These are phyloP conservation scores for Coleophoma cylindrospora DNA, from an alignment of 2,329 filamentous ascomycete species.

Conservation along the genomic window DNA sequence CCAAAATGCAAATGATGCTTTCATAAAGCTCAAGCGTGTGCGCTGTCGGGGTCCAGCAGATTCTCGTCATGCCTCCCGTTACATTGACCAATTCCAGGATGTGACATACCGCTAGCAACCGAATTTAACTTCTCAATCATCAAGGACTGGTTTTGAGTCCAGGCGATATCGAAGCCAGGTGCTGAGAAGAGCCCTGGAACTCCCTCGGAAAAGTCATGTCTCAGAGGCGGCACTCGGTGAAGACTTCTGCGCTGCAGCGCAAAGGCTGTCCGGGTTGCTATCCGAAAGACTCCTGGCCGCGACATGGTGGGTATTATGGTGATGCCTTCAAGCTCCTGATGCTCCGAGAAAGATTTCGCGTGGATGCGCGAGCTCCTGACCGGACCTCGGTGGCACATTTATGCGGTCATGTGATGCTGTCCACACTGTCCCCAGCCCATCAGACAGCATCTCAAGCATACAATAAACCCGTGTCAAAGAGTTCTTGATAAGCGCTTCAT, in stretches of 20 bases:
- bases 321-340: slow-evolving; percentile 19
- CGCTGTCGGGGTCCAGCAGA: too few relatives aligned
- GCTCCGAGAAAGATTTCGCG: slow-evolving; percentile 69
- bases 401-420: not conserved
- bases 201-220: slow-evolving; percentile 40
- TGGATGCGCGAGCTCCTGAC: slow-evolving; percentile 47
- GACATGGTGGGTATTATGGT: slow-evolving; percentile 19
- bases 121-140: slow-evolving; percentile 73
- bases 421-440: not conserved
- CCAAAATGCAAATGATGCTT: not conserved
- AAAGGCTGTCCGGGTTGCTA: slow-evolving; percentile 19
- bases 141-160: slow-evolving; percentile 74
- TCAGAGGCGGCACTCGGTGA: slow-evolving; percentile 42
- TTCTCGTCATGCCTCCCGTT: too few relatives aligned
- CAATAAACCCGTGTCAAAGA: too few relatives aligned
- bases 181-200: slow-evolving; percentile 68
- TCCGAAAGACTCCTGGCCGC: slow-evolving; percentile 23
- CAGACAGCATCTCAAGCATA: too few relatives aligned
- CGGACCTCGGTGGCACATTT: not conserved
- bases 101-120: slow-evolving; percentile 61
- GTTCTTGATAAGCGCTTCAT: too few relatives aligned
- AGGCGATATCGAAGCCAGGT: slow-evolving; percentile 69
- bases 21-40: not conserved
- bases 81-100: too few relatives aligned
- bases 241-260: slow-evolving; percentile 32